Evolutionary conservation across 2,329 filamentous ascomycete species (phyloP), one percentile per base, ranked within the genome.

Genomic region (Trichoderma lentiforme): DNA sequence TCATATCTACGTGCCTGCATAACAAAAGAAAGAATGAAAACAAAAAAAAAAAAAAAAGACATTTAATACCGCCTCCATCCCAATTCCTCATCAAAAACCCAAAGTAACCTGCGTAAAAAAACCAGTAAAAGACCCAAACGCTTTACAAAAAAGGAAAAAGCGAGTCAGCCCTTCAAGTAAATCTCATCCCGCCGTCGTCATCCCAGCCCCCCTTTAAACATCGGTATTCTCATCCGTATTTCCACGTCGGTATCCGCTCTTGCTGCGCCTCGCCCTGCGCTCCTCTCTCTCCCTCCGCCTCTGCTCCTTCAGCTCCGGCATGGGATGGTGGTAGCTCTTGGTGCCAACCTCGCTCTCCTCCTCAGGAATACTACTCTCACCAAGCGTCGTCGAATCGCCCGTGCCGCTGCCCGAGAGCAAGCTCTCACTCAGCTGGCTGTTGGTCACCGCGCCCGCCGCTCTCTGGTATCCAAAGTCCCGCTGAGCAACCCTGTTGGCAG

Each of bases 381-480:
- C 68, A n/a, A 71, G 61, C 2, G 71, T 66, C 11, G 65, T 73
- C 15, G 60, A 60, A 67, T 81, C 72, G 77, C 79, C 71, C 4
- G 36, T 61, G 6, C 69, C 69, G 6, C 61, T 66, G 34, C 81
- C 80, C 7, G 72, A 76, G 53, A 78, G 69, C 43, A 78, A 24
- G 36, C 80, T 80, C 73, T 80, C 81, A 57, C 75, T 80, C 30
- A 78, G 73, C n/a, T 79, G 73, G 71, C 79, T 80, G 76, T 80
- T 76, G 58, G 74, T 78, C 21, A 78, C 74, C 26, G 78, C 74
- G 58, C 76, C 76, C 77, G 71, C 82, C 5, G 83, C 84, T 30
- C 84, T 82, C 78, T 87, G 84, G 80, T 84, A 89, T 79, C 84
- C 88, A 75, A 87, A 88, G 79, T 88, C 85, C 3, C 87, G 83